Evolutionary conservation across 352 stramenopile species (phyloP), one percentile per base, ranked within the genome.

Genomic region (Phytophthora parvispora): DNA sequence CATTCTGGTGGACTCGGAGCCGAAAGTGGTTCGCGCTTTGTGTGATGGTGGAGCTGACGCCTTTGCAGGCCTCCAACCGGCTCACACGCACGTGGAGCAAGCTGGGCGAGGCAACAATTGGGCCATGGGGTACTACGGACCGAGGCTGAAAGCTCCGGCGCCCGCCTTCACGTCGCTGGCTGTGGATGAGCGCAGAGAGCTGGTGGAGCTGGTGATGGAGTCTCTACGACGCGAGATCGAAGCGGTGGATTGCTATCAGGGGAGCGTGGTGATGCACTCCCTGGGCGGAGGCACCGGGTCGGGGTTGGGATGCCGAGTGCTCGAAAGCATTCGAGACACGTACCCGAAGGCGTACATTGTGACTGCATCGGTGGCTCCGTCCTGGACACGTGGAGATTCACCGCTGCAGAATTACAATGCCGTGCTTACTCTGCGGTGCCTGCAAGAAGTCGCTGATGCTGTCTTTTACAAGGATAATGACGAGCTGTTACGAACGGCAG

Each of bases 381-480:
- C 86, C 1, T 78, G 65, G 8, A 47, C 75, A 29, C 70, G 72
- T 27, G 89, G 88, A 3, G 88, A 95, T 68, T 92, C 88, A 1
- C 86, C 91, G 2, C 65, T 96, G 43, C 91, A 97, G 67, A 95
- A 95, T 60, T 97, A 97, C 76, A 97, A 97, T 57, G 77, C 89
- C 1, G 60, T 92, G 6, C 80, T 97, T 48, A 87, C 91, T 22
- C 63, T 97, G 22, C 67, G 68, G 2, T 81, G 90, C 55, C 68
- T 97, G 18, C 84, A 90, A 52, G 76, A 90, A 15, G 72, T 90
- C 57, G 83, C 84, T 8, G 91, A 97, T 69, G 85, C 73, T 40
- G 76, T 96, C 25, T 70, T 97, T 59, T 97, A 91, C 77, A 93
- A 94, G 48, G 87, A 95, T 25, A 97, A 97, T 50, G 91, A 97